Conservation (phyloP, 768 basidiomycete species). For the Mycena galericulata region DNA sequence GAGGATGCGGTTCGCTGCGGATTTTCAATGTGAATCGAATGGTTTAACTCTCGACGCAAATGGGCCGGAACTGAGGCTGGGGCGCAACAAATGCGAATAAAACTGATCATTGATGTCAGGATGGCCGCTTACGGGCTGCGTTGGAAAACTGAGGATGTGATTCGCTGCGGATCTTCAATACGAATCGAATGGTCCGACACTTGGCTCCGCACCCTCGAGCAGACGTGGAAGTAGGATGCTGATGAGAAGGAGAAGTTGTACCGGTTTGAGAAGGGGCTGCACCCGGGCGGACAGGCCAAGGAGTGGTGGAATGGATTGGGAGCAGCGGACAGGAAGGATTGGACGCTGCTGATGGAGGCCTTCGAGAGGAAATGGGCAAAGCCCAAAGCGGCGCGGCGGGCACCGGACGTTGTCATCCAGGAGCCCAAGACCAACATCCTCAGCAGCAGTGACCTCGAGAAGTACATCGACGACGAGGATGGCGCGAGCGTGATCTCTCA, state of each 20-base stretch:
- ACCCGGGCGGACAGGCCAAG: conserved; percentile 16
- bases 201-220: conserved; percentile 19
- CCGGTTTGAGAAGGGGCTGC: conserved; percentile 2
- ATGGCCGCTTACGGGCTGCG: too few species aligned
- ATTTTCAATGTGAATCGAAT: too few species aligned
- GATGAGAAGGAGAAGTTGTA: conserved; percentile 17
- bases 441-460: not conserved
- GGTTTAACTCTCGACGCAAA: too few species aligned
- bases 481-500: not conserved
- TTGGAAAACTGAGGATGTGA: too few species aligned
- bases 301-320: conserved; percentile 9
- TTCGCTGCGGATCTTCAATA: too few species aligned
- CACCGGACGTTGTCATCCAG: not conserved
- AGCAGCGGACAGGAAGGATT: not conserved
- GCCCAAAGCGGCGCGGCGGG: not conserved
- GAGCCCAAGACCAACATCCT: not conserved
- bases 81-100: too few species aligned
- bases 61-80: too few species aligned
- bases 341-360: not conserved
- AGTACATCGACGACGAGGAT: conserved; percentile 3
- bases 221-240: not conserved
- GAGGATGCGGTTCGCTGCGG: too few species aligned
- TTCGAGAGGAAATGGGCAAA: conserved; percentile 24
- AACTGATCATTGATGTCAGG: too few species aligned
- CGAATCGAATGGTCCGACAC: conserved; percentile 2